Base-by-base conservation (phyloP, 257 asterid genomes). In the Perilla frutescens region DNA sequence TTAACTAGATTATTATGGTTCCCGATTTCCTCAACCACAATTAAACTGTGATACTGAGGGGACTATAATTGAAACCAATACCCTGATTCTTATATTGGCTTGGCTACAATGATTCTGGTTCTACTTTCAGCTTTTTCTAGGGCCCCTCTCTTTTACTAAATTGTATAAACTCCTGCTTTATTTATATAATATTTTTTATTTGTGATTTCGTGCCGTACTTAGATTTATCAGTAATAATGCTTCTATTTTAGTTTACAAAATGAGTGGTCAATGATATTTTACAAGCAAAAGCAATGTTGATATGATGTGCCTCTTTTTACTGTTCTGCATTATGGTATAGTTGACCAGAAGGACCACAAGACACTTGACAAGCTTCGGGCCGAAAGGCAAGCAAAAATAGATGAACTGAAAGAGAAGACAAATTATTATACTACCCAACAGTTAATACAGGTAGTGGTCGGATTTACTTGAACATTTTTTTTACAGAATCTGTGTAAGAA, bases 371-470 rank as follows among this genome's bases (percentile, higher is more conserved):
- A 80, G 77, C 96, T 93, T 69, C 87, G 88, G 63, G 87, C 86
- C 61, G 97, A 91, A 86, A 87, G 95, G 89, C 90, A 85, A 76
- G 96, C 87, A 44, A 93, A 91, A 79, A 88, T 91, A 60, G 88
- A 93, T 79, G 98, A 93, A 79, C 86, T 93, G 68, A 93, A 93
- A 81, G 98, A 93, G 88, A 91, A 82, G 81, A 86, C 97, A 45
- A 93, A 93, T 71, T 93, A 87, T 84, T 93, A 93, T 79, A 75
- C 64, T 2, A 91, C 96, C 12, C 98, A 91, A 82, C 97, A 89
- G 81, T 84, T 93, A 64, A 93, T 93, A 81, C 96, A 93, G 96
- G 97, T 93, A 78, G 76, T 67, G 70, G 8, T 26, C 43, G 34
- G 56, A 45, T 41, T 44, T 10, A 20, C 15, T 26, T 63, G 7